phyloP scores from a whole-genome alignment of 176 grass and related monocot species.

The Juncus inflexus region DNA sequence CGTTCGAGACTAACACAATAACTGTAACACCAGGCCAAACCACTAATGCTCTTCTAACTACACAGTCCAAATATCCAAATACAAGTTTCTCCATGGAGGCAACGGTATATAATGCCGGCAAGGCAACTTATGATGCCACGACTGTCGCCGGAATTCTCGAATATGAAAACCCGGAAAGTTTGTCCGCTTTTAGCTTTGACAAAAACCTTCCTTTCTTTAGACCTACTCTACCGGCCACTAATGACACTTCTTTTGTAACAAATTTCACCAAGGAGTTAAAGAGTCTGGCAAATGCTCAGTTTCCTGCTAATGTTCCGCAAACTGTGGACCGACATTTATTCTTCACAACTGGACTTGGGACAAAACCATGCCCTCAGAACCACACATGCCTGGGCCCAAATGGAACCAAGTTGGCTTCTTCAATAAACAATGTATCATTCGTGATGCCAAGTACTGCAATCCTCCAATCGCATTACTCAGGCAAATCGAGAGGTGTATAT shows the following conservation, averaged over 20 bases:
- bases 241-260: constrained; percentile 41
- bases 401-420: constrained; percentile 35
- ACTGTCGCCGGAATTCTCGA: constrained; percentile 52
- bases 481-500: constrained; percentile 40
- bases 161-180: constrained; percentile 26
- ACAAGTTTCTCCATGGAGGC: constrained; percentile 47
- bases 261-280: constrained; percentile 48
- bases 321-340: constrained; percentile 41
- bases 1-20: constrained; percentile 43
- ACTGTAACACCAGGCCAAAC: constrained; percentile 53
- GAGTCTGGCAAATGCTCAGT: constrained; percentile 39
- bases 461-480: constrained; percentile 56
- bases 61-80: constrained; percentile 34
- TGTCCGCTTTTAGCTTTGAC: constrained; percentile 15
- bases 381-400: constrained; percentile 42
- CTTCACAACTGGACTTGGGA: constrained; percentile 60
- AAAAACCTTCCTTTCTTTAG: constrained; percentile 41
- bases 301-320: constrained; percentile 44
- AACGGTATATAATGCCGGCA: constrained; percentile 22
- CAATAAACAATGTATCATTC: constrained; percentile 64
- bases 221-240: constrained; percentile 24
- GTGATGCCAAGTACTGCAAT: constrained; percentile 41
- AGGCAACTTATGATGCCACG: constrained; percentile 38
- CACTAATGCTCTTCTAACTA: constrained; percentile 59
- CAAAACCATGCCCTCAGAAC: constrained; percentile 44